These are phyloP conservation scores for Aspergillus carbonarius DNA, from an alignment of 2,329 filamentous ascomycete species.

Conservation along the genomic window DNA sequence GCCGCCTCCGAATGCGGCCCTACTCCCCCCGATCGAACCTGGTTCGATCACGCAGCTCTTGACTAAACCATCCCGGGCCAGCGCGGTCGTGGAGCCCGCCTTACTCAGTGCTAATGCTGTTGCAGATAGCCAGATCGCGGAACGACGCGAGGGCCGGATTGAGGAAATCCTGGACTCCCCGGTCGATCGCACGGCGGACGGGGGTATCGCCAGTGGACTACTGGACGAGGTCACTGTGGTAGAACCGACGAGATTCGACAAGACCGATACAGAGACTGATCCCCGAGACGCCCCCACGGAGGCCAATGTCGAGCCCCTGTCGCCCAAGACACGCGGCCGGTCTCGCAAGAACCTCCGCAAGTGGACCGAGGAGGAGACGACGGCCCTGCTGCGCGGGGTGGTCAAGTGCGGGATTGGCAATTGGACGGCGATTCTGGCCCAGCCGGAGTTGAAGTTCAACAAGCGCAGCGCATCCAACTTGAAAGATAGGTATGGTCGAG, in stretches of 20 bases:
- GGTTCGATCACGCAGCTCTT: conserved; percentile 43
- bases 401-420: conserved; percentile 62
- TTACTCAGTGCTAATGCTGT: conserved; percentile 16
- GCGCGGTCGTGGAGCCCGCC: conserved; percentile 24
- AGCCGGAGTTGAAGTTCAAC: conserved; percentile 58
- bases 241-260: conserved; percentile 7
- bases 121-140: conserved; percentile 25
- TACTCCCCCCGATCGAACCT: conserved; percentile 61
- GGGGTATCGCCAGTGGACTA: conserved; percentile 11
- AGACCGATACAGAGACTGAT: conserved; percentile 5
- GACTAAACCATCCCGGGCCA: conserved; percentile 33
- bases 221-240: conserved; percentile 8
- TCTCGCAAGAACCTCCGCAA: conserved; percentile 51
- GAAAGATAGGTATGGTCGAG: conserved; percentile 54
- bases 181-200: conserved; percentile 22
- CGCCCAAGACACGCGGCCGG: conserved; percentile 37
- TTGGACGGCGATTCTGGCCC: conserved; percentile 63
- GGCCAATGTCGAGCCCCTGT: conserved; percentile 26
- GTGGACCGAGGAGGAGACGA: conserved; percentile 64
- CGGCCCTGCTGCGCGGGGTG: conserved; percentile 58
- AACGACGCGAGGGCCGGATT: conserved; percentile 35
- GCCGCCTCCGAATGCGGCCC: conserved; percentile 60
- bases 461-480: conserved; percentile 61
- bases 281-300: conserved; percentile 3
- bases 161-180: conserved; percentile 36